A percentile compares a stretch with the other conserved stretches of the same genome.
Evolutionary conservation across 305 asterid genomes (phyloP).

Genomic region (Petunia hybrid): DNA sequence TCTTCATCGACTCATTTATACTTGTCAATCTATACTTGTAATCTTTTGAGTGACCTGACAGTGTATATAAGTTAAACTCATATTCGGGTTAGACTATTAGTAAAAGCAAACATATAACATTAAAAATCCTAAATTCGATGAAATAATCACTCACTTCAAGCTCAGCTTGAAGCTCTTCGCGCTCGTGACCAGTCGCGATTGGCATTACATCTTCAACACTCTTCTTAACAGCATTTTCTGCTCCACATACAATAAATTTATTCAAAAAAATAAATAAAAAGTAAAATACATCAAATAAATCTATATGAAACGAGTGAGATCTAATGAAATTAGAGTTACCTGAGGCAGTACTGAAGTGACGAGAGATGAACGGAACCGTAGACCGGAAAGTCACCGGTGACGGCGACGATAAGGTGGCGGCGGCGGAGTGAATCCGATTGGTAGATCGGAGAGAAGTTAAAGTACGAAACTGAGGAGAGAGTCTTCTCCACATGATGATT

Average conservation of each 20-base stretch:
- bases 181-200: slow-evolving; percentile 94
- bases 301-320: slow-evolving; percentile 7
- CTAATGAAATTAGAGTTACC: slow-evolving; percentile 40
- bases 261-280: slow-evolving; percentile 22
- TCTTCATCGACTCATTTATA: no score
- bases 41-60: no score
- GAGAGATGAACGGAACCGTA: slow-evolving; percentile 34
- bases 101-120: background rate
- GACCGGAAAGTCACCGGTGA: slow-evolving; percentile 40
- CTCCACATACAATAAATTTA: slow-evolving; percentile 9
- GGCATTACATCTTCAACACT: slow-evolving; percentile 87
- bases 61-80: no score
- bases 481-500: slow-evolving; percentile 53
- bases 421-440: slow-evolving; percentile 36
- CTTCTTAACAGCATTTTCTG: slow-evolving; percentile 57
- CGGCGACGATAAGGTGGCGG: slow-evolving; percentile 28
- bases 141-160: slow-evolving; percentile 59
- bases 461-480: slow-evolving; percentile 43
- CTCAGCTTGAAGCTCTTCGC: slow-evolving; percentile 91
- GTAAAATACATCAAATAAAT: background rate
- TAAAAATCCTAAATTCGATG: background rate
- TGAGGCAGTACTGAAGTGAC: slow-evolving; percentile 46
- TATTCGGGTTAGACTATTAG: background rate
- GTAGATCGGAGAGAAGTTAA: slow-evolving; percentile 41
- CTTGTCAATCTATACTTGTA: no score